Percentiles rank a stretch among this genome's conserved stretches.
These are phyloP conservation scores for Carex scoparia DNA, from an alignment of 176 grass and related monocot genomes.

Conservation along the genomic window DNA sequence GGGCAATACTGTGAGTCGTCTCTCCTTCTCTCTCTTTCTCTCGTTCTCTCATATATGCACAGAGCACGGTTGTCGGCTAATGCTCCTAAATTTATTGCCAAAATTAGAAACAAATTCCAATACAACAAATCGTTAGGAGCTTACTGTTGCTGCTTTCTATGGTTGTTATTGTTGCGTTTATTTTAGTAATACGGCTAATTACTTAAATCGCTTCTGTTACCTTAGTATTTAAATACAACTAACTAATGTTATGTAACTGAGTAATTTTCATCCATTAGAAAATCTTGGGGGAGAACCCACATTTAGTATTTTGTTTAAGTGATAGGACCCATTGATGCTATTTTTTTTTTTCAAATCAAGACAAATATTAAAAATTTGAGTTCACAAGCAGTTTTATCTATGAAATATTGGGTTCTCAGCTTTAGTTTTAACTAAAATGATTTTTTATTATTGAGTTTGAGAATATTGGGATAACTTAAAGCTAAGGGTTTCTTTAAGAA, in stretches of 20 bases:
- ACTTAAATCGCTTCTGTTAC: background rate
- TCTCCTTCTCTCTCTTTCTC: background rate
- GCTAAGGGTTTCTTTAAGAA: background rate
- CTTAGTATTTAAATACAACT: background rate
- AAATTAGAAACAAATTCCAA: background rate
- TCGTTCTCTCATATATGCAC: background rate
- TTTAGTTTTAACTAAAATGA: too few species aligned
- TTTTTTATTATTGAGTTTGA: background rate
- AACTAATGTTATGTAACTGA: background rate
- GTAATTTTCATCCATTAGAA: background rate
- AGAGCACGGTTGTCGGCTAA: background rate
- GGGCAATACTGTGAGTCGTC: background rate
- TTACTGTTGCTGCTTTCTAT: background rate
- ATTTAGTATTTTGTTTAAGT: background rate
- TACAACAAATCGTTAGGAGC: background rate
- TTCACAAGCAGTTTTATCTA: background rate
- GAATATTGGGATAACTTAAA: background rate
- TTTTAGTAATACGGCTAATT: background rate
- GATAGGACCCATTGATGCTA: background rate
- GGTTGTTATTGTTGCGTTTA: background rate
- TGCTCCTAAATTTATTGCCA: background rate
- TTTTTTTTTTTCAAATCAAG: background rate
- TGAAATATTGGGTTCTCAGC: too few species aligned
- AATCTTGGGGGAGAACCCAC: background rate
- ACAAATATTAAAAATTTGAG: background rate